Base-by-base conservation (phyloP, 2,329 filamentous ascomycete genomes). In the Stromatinia cepivora region DNA sequence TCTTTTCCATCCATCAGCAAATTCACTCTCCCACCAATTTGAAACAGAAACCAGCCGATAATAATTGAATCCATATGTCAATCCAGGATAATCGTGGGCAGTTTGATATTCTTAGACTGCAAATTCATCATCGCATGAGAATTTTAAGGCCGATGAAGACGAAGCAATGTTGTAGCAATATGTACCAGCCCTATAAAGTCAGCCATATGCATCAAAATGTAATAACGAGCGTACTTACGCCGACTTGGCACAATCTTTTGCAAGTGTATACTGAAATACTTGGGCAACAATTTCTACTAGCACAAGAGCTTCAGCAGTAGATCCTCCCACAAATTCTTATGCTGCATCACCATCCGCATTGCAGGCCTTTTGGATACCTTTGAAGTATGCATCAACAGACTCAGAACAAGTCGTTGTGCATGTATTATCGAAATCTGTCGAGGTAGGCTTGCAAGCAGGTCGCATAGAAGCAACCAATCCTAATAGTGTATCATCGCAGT, bases 401-500 rank as follows among this genome's bases (percentile, higher is more conserved):
- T 74, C 70, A 9, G 64, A 71, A 70, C 77, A 79, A 52, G 75
- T 73, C 7, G 70, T 65, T 17, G 75, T 77, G 69, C 77, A 78
- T 28, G 73, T 75, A 46, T 71, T 71, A 59, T 74, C 70, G 13
- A 77, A 69, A 69, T 78, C 75, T 11, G 72, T 69, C 36, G 70
- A 36, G 9, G 70, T 70, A 20, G 76, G 75, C 54, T 76, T 58
- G 69, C 77, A 79, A 61, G 73, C 67, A 13, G 76, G 75, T 57
- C 75, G 74, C 66, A 73, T 69, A 8, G 78, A 79, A 10, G 76
- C 76, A 39, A 76, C 78, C 7, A 77, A 57, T 22, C 75, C 74
- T 36, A 78, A 69, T 4, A 79, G 73, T 11, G 76, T 77, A 63
- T 72, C 56, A 56, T 78, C 76, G 62, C 77, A 79, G 64, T 78